Base-by-base conservation (phyloP, 139 green algal genomes). In the Limnomonas spitsbergensis region DNA sequence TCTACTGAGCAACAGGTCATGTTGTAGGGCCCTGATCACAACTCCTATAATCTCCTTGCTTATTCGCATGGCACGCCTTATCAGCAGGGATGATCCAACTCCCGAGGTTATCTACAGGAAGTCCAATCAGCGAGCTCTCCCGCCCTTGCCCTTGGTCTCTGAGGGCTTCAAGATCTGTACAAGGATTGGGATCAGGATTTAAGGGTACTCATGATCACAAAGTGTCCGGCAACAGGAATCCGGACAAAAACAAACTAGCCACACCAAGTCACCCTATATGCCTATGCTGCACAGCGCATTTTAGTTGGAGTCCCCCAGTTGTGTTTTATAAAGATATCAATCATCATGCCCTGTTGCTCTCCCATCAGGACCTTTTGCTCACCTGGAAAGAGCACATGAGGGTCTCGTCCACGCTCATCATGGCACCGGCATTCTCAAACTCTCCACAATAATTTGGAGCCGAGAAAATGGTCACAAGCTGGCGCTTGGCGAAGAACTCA, bases 361-460 rank as follows among this genome's bases (percentile, higher is more conserved):
- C n/a, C n/a, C n/a, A n/a, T 61, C 14, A 61, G 47, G 14, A 61
- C 20, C 47, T 61, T 14, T 61, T 66, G 31, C 81, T 1, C 40
- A 95, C 87, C 88, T 99, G 96, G 89, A 99, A 99, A 1, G 92
- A 98, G 88, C 96, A 99, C 96, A 99, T 99, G 29, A 99, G 90
- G 27, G 94, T 99, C 69, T 99, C 95, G 79, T 99, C 96, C 9
- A 99, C 96, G 68, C 89, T 97, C 96, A 99, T 99, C 94, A 99
- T 99, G 1, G 96, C 96, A 2, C 96, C 96, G 34, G 96, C 96
- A 78, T 99, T 99, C 81, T 99, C 96, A 88, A 99, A 99, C 87
- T 99, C 96, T 39, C 96, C 96, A 79, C 96, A 99, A 84, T 99
- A 99, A 80, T 99, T 99, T 56, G 96, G 96, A 32, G 96, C 96